Base-by-base conservation (phyloP, 306 rosid genomes). In the Canavalia gladiata region DNA sequence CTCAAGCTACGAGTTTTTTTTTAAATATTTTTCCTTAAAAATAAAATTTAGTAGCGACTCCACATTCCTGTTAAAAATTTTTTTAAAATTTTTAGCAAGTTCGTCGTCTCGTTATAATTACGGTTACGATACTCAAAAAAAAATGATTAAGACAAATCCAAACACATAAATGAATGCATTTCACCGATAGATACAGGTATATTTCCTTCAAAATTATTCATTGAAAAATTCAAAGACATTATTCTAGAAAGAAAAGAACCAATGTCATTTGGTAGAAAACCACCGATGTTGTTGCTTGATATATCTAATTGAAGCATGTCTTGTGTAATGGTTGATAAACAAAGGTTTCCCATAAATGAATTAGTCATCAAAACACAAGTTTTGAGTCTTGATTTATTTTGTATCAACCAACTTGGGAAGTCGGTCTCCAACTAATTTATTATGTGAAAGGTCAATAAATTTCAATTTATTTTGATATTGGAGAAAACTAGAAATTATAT, bases 351-450 rank as follows among this genome's bases (percentile, higher is more conserved):
- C 4, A 0, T 11, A 42, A 83, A 13, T 31, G 13, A 78, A 46
- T 78, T 83, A 11, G 37, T 46, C 7, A 0, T 11, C 25, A 56
- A 31, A 29, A 0, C 0, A 0, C 72, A 28, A 9, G 0, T 0
- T 37, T 28, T 0, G 1, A 83, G 37, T 10, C 10, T 37, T 33
- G 86, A 6, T 35, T 83, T 83, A 3, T 83, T 84, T 7, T 78
- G 65, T 6, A 85, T 6, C 79, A 80, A 11, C 84, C 86, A 82
- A 42, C 5, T 35, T 7, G 88, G 84, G 28, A 86, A 68, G 25
- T 18, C 25, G 25, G 34, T n/a, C 46, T 1, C 84, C 89, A 46
- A 30, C n/a, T 1, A 86, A 0, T 1, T 82, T 74, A 78, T 86
- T 86, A 29, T 42, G 18, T 0, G 88, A 77, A 25, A 82, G 62